These are phyloP conservation scores for Mortierella sp. DNA, from an alignment of 371 early-diverging fungal species.

Conservation along the genomic window DNA sequence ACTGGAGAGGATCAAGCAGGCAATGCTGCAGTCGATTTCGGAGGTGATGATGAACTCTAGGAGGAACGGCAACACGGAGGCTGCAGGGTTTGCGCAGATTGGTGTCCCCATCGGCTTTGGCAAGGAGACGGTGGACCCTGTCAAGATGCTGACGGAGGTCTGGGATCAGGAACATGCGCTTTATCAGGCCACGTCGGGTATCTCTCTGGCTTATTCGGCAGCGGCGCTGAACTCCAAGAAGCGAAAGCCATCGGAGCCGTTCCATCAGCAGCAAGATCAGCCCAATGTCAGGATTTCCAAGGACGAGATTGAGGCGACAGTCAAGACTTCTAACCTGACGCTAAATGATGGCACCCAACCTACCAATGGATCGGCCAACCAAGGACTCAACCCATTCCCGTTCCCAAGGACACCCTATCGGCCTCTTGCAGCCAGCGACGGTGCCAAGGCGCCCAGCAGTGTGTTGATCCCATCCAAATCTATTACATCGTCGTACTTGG, in stretches of 20 bases:
- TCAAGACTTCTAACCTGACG: constrained; percentile 35
- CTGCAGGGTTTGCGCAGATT: constrained; percentile 65
- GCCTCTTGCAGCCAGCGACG: constrained; percentile 23
- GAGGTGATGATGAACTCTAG: constrained; percentile 41
- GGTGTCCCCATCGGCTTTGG: constrained; percentile 56
- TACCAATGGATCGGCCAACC: background rate
- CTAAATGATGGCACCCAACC: constrained; percentile 22
- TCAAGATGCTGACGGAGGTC: constrained; percentile 28
- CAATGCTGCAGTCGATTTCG: constrained; percentile 49
- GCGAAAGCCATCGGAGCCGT: constrained; percentile 51
- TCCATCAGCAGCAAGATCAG: constrained; percentile 58
- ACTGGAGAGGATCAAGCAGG: constrained; percentile 49
- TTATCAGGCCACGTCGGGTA: constrained; percentile 39
- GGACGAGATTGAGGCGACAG: constrained; percentile 41
- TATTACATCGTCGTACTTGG: constrained; percentile 54
- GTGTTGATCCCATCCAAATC: constrained; percentile 45
- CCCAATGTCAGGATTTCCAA: constrained; percentile 38
- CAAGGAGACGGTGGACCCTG: constrained; percentile 38
- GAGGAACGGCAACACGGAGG: constrained; percentile 55
- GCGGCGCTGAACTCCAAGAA: constrained; percentile 22
- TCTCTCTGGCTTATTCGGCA: background rate
- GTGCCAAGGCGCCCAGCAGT: constrained; percentile 32
- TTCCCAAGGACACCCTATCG: constrained; percentile 50
- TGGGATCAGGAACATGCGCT: constrained; percentile 47
- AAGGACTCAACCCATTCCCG: constrained; percentile 30